Evolutionary conservation across 352 stramenopile genomes (phyloP).

Genomic region (Phytophthora pseudosyringae): DNA sequence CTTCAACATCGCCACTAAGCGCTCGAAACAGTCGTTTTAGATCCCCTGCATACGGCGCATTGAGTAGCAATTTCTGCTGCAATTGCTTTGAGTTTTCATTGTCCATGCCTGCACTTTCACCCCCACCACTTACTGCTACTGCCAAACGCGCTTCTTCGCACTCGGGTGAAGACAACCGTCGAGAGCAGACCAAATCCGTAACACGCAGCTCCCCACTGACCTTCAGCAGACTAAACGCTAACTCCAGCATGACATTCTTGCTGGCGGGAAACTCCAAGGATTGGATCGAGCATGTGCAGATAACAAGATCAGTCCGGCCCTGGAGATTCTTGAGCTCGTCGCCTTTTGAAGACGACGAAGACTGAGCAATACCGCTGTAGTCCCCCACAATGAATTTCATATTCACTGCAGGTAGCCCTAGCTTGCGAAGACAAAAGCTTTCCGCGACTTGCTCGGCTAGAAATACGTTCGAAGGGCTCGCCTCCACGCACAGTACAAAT

Average conservation of each 20-base stretch:
- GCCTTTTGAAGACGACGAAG: slow-evolving; percentile 3
- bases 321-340: slow-evolving; percentile 18
- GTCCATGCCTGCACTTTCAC: not conserved
- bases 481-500: slow-evolving; percentile 53
- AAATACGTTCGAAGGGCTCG: slow-evolving; percentile 22
- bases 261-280: slow-evolving; percentile 26
- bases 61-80: slow-evolving; percentile 31
- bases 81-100: slow-evolving; percentile 9
- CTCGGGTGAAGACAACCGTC: slow-evolving; percentile 32
- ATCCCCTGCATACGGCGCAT: slow-evolving; percentile 52
- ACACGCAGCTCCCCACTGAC: slow-evolving; percentile 58
- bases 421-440: slow-evolving; percentile 25
- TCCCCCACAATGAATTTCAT: slow-evolving; percentile 41
- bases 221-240: slow-evolving; percentile 44
- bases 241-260: slow-evolving; percentile 40
- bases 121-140: slow-evolving; percentile 14
- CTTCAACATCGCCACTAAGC: slow-evolving; percentile 26
- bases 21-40: slow-evolving; percentile 48
- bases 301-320: slow-evolving; percentile 37
- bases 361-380: slow-evolving; percentile 10
- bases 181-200: slow-evolving; percentile 37
- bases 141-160: slow-evolving; percentile 25
- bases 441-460: slow-evolving; percentile 25
- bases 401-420: slow-evolving; percentile 42
- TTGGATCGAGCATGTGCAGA: slow-evolving; percentile 64